phyloP scores from a whole-genome alignment of 176 grass and related monocot genomes.

The Cenchrus fungigraminus region DNA sequence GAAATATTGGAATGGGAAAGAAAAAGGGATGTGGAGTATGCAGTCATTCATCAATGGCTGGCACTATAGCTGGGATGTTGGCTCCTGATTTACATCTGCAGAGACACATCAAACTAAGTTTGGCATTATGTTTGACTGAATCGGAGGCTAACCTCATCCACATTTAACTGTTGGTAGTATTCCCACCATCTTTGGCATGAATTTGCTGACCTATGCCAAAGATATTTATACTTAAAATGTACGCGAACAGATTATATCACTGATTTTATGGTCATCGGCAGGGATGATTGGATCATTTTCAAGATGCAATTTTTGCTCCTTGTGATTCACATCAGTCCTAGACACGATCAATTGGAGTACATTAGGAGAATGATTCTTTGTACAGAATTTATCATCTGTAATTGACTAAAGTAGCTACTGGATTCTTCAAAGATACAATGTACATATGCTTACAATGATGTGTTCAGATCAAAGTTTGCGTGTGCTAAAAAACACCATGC shows the following conservation, averaged over 20 bases:
- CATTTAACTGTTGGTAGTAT: not conserved
- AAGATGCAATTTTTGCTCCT: not conserved
- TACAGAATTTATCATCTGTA: not conserved
- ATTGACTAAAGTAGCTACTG: conserved; percentile 27
- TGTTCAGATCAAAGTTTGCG: conserved; percentile 19
- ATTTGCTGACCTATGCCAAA: not conserved
- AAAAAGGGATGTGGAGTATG: conserved; percentile 11
- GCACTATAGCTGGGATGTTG: not conserved
- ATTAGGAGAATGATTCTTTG: not conserved
- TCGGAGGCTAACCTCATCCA: not conserved
- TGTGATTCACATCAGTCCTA: conserved; percentile 10
- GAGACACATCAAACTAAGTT: not conserved
- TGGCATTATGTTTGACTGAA: not conserved
- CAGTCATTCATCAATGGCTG: not conserved
- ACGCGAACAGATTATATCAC: not conserved
- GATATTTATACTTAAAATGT: not conserved
- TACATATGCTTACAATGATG: not conserved
- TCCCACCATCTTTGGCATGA: conserved; percentile 12
- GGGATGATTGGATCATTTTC: not conserved
- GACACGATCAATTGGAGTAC: conserved; percentile 1
- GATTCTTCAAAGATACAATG: not conserved
- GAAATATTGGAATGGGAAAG: conserved; percentile 14
- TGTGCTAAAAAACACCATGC: not conserved
- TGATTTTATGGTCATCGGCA: not conserved
- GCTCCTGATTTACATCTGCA: conserved; percentile 10